phyloP scores from a whole-genome alignment of 2,329 filamentous ascomycete genomes.

The Ramularia collo-cygni region DNA sequence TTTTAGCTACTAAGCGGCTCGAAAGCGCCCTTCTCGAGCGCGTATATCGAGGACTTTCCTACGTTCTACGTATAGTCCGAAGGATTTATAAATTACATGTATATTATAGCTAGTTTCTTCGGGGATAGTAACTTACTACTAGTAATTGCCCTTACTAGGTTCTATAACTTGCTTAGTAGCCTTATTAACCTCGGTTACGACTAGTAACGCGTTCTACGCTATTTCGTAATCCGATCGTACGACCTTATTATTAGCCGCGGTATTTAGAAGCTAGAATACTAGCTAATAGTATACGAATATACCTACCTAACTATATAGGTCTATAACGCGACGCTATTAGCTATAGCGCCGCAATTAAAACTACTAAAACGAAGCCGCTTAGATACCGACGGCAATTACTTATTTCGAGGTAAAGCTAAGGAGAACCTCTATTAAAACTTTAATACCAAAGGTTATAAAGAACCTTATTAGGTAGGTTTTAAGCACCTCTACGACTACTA shows the following conservation, averaged over 20 bases:
- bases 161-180: not conserved
- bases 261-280: not conserved
- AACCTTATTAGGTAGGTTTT: not conserved
- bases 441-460: not conserved
- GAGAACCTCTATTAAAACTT: not conserved
- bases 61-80: not conserved
- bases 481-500: not conserved
- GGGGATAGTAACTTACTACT: not conserved
- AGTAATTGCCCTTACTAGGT: not conserved
- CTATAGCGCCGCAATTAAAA: too few species aligned
- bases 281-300: not conserved
- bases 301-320: not conserved
- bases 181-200: not conserved
- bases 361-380: not conserved
- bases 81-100: not conserved
- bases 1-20: not conserved
- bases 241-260: not conserved
- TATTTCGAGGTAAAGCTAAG: not conserved
- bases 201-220: not conserved
- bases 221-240: not conserved
- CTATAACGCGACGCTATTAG: not conserved
- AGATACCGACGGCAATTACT: not conserved
- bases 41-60: not conserved
- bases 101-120: not conserved
- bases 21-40: not conserved